Evolutionary conservation across 768 basidiomycete genomes (phyloP).

Genomic region (Crepidotus variabilis): DNA sequence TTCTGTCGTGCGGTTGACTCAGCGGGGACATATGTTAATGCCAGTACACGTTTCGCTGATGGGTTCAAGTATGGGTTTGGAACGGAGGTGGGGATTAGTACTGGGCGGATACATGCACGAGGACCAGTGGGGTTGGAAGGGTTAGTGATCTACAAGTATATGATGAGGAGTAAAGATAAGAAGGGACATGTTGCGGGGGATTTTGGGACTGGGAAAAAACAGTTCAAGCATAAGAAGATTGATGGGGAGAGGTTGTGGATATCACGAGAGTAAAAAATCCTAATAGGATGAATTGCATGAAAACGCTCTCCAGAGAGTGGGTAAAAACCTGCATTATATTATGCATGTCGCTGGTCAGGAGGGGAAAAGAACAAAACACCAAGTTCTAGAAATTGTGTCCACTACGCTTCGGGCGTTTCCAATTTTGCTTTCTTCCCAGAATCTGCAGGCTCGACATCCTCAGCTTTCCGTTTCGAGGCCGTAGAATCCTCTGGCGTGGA

Average conservation of each 20-base stretch:
- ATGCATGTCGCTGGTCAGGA: neutral
- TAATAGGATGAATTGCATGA: neutral
- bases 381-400: no score
- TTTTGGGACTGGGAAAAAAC: constrained; percentile 74
- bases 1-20: constrained; percentile 91
- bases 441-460: constrained; percentile 44
- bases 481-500: constrained; percentile 35
- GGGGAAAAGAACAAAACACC: no score
- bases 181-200: constrained; percentile 85
- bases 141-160: constrained; percentile 94
- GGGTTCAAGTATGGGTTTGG: constrained; percentile 97
- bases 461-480: constrained; percentile 67
- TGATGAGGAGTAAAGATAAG: constrained; percentile 71
- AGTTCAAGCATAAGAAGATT: constrained; percentile 64
- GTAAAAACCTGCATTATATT: neutral
- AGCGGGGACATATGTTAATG: constrained; percentile 91
- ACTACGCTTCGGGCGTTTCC: constrained; percentile 31
- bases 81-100: constrained; percentile 97
- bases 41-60: constrained; percentile 94
- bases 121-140: constrained; percentile 96
- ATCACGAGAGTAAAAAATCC: constrained; percentile 5
- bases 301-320: neutral
- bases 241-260: constrained; percentile 44
- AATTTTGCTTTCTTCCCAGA: constrained; percentile 67
- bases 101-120: constrained; percentile 92